Evolutionary conservation across 106 monocot genomes (phyloP), one percentile per base, ranked within the genome.

Genomic region (Dendrobium catenatum): DNA sequence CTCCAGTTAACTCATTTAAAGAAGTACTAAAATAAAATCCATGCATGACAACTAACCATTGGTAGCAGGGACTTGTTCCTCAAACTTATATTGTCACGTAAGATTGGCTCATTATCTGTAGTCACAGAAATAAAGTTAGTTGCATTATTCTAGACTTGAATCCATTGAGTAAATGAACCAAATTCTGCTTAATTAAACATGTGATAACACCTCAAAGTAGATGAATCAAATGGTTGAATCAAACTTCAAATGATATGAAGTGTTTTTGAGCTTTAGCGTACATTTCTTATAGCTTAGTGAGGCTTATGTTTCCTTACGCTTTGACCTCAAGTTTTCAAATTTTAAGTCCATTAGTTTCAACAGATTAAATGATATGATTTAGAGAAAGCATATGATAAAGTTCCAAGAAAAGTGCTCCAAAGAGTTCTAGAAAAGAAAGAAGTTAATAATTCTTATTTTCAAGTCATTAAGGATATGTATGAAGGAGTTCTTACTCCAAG

Each of bases 81-180:
- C 83, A 99, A 89, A 78, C 56, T 85, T 79, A 59, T 48, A 89
- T 99, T 90, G 80, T 95, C 95, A 73, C 93, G 89, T 74, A 95
- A 80, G 27, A 79, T 82, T 43, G 99, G 90, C 82, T 93, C 91
- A 88, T 99, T 90, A 86, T 88, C 99, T 99, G 87, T 83, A 73
- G 40, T 70, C 33, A 48, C 24, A 46, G 9, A 75, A 54, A 76
- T 41, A 42, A 58, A 16, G 76, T 26, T 20, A 79, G 20, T 76
- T 4, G 76, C 48, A 76, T 76, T 9, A 76, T 49, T 2, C 43
- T 10, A 15, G 70, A 37, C 33, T 70, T 33, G 33, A 70, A 70
- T 33, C 33, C 10, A 13, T 70, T 37, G 15, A 11, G 37, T 70
- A 33, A 6, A 22, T 22, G 22, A 76, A 46, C 8, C 9, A 70